These are phyloP conservation scores for Zostera marina DNA, from an alignment of 116 monocot species.

Conservation along the genomic window DNA sequence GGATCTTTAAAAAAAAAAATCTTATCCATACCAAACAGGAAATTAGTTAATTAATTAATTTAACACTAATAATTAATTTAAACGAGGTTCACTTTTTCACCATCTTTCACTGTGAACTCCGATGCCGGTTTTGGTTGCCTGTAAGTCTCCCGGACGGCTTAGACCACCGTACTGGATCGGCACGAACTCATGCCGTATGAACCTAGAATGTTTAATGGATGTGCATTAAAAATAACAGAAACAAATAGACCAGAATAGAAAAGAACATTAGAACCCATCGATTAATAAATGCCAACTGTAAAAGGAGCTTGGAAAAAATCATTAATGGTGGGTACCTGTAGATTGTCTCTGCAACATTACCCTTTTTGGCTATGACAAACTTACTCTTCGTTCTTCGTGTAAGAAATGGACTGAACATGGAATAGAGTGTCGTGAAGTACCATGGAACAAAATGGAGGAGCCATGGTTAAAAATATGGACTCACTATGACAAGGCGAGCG, in stretches of 20 bases:
- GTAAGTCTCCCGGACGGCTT: constrained; percentile 41
- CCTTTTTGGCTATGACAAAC: constrained; percentile 64
- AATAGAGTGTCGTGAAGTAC: constrained; percentile 55
- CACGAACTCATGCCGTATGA: constrained; percentile 59
- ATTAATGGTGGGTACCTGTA: constrained; percentile 15
- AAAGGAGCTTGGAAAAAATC: too few species aligned
- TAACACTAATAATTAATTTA: too few species aligned
- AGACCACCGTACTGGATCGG: constrained; percentile 66
- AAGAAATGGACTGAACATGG: constrained; percentile 69
- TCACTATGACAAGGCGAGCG: too few species aligned
- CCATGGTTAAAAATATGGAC: too few species aligned
- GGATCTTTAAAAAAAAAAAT: too few species aligned
- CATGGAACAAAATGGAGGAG: too few species aligned
- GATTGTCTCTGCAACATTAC: constrained; percentile 58
- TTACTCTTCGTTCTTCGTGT: constrained; percentile 81
- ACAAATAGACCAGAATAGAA: too few species aligned
- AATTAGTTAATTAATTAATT: too few species aligned
- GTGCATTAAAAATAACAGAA: too few species aligned
- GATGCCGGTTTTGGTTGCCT: constrained; percentile 61
- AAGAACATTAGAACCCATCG: not conserved
- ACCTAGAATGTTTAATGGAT: constrained; percentile 16
- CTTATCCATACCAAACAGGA: too few species aligned
- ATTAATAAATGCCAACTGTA: too few species aligned
- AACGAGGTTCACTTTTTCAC: constrained; percentile 62
- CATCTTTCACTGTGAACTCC: constrained; percentile 61